Base-by-base conservation (phyloP, 2,329 filamentous ascomycete genomes). In the Scedosporium boydii region DNA sequence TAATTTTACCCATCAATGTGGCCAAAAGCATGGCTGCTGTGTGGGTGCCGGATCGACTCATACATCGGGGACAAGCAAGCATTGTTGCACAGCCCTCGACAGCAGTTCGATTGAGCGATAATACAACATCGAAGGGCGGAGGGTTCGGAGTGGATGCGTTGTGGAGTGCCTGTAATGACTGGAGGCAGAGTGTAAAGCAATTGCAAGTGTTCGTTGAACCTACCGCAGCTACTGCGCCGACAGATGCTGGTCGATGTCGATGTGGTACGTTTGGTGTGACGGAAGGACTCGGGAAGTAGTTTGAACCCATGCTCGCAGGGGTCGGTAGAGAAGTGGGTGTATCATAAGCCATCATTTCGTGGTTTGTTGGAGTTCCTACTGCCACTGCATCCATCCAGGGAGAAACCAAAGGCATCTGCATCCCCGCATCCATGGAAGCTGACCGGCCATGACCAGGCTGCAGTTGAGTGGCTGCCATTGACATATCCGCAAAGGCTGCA, bases 1-100 rank as follows among this genome's bases (percentile, higher is more conserved):
- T 76, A 57, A 80, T 76, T 67, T 80, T 78, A 58, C 76, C 75
- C 18, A 82, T 75, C 21, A 82, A 71, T 0, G 79, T 81, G 0
- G 76, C 78, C n/a, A 82, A 72, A 0, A 82, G 72, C 79, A 81
- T 81, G 4, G 76, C 75, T 0, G 75, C 72, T 1, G 78, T 80
- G 58, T 78, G 76, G 3, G 73, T 75, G 1, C 75, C 77, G 1
- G 75, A 74, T 12, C 73, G 71, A 62, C 71, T 74, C 71, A 80
- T 76, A 68, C 80, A 82, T 26, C 71, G 70, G 0, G 70, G 61
- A 66, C 80, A 82, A 21, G 71, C 70, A 3, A 82, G 72, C 76
- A 82, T 79, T 1, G 72, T 70, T 1, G 75, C 73, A 63, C 80
- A 82, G n/a, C 72, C 75, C 51, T 80, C 77, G 12, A 82, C 76